Evolutionary conservation across 495 filamentous ascomycete species (phyloP).

Genomic region (Neurospora sp.): DNA sequence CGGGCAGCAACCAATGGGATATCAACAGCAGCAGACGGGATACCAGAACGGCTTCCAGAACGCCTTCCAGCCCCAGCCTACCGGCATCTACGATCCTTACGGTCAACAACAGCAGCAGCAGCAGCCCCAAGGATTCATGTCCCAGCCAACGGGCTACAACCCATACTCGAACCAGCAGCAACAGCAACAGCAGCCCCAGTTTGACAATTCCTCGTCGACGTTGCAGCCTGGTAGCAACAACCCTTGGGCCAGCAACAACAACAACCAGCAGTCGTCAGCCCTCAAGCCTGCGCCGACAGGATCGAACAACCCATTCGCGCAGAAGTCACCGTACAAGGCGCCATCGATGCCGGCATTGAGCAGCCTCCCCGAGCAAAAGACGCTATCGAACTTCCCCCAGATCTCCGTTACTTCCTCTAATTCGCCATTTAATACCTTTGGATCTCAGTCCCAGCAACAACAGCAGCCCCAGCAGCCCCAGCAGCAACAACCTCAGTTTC

Average conservation of each 20-base stretch:
- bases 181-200: conserved; percentile 39
- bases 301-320: conserved; percentile 94
- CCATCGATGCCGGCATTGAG: conserved; percentile 54
- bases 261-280: conserved; percentile 27
- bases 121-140: conserved; percentile 49
- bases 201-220: conserved; percentile 41
- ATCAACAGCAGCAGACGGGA: conserved; percentile 55
- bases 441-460: conserved; percentile 20
- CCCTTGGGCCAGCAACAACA: conserved; percentile 55
- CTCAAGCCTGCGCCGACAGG: conserved; percentile 65
- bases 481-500: conserved; percentile 27
- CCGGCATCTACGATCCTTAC: conserved; percentile 35
- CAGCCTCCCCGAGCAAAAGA: conserved; percentile 61
- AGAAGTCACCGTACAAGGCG: conserved; percentile 33
- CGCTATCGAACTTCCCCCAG: conserved; percentile 39
- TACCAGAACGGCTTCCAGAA: conserved; percentile 48
- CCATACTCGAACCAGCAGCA: conserved; percentile 54
- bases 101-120: conserved; percentile 43
- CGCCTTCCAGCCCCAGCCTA: conserved; percentile 30
- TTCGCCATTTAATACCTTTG: conserved; percentile 3
- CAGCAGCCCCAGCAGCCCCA: conserved; percentile 16
- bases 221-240: conserved; percentile 75
- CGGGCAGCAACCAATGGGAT: conserved; percentile 17
- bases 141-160: conserved; percentile 72
- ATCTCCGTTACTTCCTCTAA: conserved; percentile 1